Evolutionary conservation across 768 basidiomycete species (phyloP).

Genomic region (Dendrothele bispora): DNA sequence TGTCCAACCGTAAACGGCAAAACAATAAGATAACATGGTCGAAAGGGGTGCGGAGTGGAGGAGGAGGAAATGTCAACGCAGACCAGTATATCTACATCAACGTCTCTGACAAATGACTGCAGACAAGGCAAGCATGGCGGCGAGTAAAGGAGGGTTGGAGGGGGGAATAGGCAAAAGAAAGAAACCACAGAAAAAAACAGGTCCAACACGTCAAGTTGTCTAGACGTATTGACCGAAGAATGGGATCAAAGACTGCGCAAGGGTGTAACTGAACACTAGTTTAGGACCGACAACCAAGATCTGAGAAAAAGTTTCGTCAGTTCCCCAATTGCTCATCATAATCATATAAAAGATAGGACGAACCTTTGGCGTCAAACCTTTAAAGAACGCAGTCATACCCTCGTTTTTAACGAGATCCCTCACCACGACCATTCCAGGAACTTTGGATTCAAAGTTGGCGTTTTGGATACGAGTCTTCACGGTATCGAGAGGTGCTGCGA

Average conservation of each 20-base stretch:
- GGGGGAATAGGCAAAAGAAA: too few species aligned
- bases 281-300: constrained; percentile 96
- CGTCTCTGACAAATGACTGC: too few species aligned
- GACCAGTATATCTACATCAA: too few species aligned
- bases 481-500: constrained; percentile 93
- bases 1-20: too few species aligned
- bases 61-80: too few species aligned
- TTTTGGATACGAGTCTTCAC: constrained; percentile 99
- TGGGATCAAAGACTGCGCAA: constrained; percentile 95
- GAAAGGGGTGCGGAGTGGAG: too few species aligned
- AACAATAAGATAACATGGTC: too few species aligned
- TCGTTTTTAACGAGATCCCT: constrained; percentile 87
- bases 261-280: constrained; percentile 96
- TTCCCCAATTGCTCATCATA: constrained; percentile 34
- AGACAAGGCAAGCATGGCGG: too few species aligned
- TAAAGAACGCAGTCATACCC: constrained; percentile 85
- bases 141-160: too few species aligned
- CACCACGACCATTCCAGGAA: constrained; percentile 76
- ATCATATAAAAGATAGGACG: constrained; percentile 17
- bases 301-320: constrained; percentile 33
- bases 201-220: too few species aligned
- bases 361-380: constrained; percentile 96
- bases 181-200: too few species aligned
- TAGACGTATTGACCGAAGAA: constrained; percentile 85
- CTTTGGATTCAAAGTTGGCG: constrained; percentile 91